These are phyloP conservation scores for Pleodorina starrii DNA, from an alignment of 139 green algal genomes.

Conservation along the genomic window DNA sequence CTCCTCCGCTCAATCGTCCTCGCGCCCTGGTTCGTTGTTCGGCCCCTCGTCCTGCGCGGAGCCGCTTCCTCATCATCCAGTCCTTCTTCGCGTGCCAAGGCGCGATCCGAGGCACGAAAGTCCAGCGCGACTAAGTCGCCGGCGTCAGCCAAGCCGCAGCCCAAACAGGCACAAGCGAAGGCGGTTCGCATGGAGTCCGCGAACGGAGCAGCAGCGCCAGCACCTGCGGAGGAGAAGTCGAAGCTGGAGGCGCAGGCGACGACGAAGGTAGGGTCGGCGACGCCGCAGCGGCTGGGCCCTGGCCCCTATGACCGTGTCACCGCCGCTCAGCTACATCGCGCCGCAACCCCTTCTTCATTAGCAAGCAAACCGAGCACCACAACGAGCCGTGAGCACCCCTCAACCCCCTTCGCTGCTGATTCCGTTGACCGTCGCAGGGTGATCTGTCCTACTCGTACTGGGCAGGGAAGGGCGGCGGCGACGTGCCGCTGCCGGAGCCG, in stretches of 20 bases:
- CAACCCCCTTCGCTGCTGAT: no score
- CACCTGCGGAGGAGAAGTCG: not conserved
- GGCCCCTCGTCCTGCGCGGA: constrained; percentile 16
- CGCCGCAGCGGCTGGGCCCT: no score
- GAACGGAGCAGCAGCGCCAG: not conserved
- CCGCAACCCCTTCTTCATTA: no score
- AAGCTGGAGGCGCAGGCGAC: constrained; percentile 57
- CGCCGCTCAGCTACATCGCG: no score
- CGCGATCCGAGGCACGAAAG: not conserved
- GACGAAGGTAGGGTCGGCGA: constrained; percentile 48
- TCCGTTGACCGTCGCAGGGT: constrained; percentile 27
- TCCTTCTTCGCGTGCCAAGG: constrained; percentile 7
- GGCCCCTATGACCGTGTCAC: not conserved
- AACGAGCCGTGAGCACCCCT: no score
- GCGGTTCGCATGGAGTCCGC: not conserved
- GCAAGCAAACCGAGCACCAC: no score
- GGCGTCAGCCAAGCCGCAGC: not conserved
- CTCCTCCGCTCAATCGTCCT: constrained; percentile 50
- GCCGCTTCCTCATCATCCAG: not conserved
- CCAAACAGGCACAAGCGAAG: not conserved
- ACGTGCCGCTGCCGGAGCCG: constrained; percentile 20
- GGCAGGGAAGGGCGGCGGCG: constrained; percentile 1
- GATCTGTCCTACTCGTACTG: constrained; percentile 42
- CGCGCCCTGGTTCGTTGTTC: constrained; percentile 38
- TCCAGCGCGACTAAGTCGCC: not conserved